A percentile compares a stretch with the other conserved stretches of the same genome.
These are phyloP conservation scores for Elaeis oleifera DNA, from an alignment of 202 grass and related monocot species.

Conservation along the genomic window DNA sequence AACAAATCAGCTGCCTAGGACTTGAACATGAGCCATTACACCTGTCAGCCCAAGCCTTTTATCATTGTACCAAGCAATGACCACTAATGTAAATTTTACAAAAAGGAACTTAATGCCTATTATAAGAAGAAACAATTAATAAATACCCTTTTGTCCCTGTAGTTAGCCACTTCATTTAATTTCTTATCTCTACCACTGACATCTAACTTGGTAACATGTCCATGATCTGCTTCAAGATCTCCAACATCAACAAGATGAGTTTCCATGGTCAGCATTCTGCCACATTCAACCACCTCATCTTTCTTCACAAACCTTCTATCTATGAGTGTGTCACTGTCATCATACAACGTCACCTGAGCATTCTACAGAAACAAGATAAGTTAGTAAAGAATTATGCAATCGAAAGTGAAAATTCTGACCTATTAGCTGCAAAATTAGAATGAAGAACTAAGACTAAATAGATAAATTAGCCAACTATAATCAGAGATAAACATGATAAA, in stretches of 20 bases:
- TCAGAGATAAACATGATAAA: too few relatives aligned
- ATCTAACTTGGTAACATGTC: background rate
- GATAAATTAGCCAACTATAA: too few relatives aligned
- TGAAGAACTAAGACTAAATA: too few relatives aligned
- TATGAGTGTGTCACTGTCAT: conserved; percentile 54
- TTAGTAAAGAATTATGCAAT: conserved; percentile 4
- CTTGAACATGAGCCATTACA: too few relatives aligned
- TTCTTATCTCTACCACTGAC: background rate
- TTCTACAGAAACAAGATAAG: background rate
- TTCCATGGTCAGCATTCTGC: conserved; percentile 42
- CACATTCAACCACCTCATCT: conserved; percentile 32
- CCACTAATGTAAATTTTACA: background rate
- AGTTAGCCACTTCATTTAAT: background rate
- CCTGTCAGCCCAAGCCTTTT: too few relatives aligned
- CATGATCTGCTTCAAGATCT: conserved; percentile 12
- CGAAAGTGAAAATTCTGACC: background rate
- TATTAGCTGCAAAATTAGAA: too few relatives aligned
- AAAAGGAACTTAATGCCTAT: background rate
- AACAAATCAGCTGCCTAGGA: too few relatives aligned
- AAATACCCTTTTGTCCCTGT: conserved; percentile 3
- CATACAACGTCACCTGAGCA: conserved; percentile 32
- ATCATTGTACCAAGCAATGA: too few relatives aligned
- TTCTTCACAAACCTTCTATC: conserved; percentile 48
- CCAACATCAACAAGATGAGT: conserved; percentile 72
- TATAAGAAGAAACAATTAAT: background rate